Percentiles rank a stretch among this genome's conserved stretches.
Evolutionary conservation across 169 alveolate genomes (phyloP).

Genomic region (Plasmodium falciparum): DNA sequence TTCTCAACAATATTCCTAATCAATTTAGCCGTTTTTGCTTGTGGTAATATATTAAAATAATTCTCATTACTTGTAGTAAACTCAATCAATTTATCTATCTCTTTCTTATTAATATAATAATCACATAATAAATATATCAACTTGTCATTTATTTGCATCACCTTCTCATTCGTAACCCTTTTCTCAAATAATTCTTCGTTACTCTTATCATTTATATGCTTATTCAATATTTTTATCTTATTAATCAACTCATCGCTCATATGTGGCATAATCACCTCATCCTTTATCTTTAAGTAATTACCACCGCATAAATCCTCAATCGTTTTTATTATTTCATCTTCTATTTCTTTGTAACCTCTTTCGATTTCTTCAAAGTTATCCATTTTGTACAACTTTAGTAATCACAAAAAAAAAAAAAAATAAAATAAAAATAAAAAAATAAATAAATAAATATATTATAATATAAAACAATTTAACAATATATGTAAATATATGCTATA

Average conservation of each 20-base stretch:
- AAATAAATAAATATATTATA: background rate
- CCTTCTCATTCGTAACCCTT: slow-evolving; percentile 60
- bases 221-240: slow-evolving; percentile 53
- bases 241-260: slow-evolving; percentile 61
- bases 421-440: background rate
- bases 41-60: slow-evolving; percentile 84
- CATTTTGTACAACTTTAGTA: slow-evolving; percentile 7
- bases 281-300: slow-evolving; percentile 53
- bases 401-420: background rate
- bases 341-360: slow-evolving; percentile 65
- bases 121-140: slow-evolving; percentile 71
- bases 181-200: slow-evolving; percentile 59
- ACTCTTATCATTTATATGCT: slow-evolving; percentile 71
- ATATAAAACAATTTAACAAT: no score
- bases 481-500: no score
- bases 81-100: slow-evolving; percentile 82
- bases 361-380: slow-evolving; percentile 66
- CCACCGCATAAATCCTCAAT: slow-evolving; percentile 51
- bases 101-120: slow-evolving; percentile 71
- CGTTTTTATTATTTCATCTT: slow-evolving; percentile 54
- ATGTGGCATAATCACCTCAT: slow-evolving; percentile 68
- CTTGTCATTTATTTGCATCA: slow-evolving; percentile 73
- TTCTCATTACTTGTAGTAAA: slow-evolving; percentile 83
- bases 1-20: slow-evolving; percentile 82
- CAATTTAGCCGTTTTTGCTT: slow-evolving; percentile 87